These are phyloP conservation scores for Euphorbia corollata DNA, from an alignment of 441 rosid species.

Conservation along the genomic window DNA sequence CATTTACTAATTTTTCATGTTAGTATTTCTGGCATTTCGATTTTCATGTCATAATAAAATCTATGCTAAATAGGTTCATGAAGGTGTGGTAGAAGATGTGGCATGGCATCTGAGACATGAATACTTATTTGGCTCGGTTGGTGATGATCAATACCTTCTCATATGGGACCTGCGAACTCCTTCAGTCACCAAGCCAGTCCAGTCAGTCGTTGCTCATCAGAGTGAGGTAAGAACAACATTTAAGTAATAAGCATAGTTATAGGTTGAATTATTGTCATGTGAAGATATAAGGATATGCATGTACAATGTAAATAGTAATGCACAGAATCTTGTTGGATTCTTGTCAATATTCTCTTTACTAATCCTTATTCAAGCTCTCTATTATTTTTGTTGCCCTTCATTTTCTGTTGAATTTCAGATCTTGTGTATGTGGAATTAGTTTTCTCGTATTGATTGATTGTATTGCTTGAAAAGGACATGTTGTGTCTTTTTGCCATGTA, in stretches of 20 bases:
- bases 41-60: neutral
- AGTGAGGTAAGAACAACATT: slow-evolving; percentile 53
- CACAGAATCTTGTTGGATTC: neutral
- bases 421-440: neutral
- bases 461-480: neutral
- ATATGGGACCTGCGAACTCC: slow-evolving; percentile 88
- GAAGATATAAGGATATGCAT: neutral
- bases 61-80: slow-evolving; percentile 56
- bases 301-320: neutral
- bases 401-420: neutral
- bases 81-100: slow-evolving; percentile 96
- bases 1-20: neutral
- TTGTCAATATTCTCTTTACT: neutral
- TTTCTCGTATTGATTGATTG: neutral
- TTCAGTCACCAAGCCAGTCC: slow-evolving; percentile 57
- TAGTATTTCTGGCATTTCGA: neutral
- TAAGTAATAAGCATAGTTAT: neutral
- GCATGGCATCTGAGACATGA: slow-evolving; percentile 97
- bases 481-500: neutral
- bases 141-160: slow-evolving; percentile 80
- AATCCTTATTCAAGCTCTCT: too few species aligned
- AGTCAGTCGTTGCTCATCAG: slow-evolving; percentile 86
- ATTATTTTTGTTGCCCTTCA: neutral
- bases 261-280: neutral
- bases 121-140: slow-evolving; percentile 89